Percentiles rank a stretch among this genome's conserved stretches.
Evolutionary conservation across 2,329 filamentous ascomycete species (phyloP).

Genomic region (Xylariaceae sp.): DNA sequence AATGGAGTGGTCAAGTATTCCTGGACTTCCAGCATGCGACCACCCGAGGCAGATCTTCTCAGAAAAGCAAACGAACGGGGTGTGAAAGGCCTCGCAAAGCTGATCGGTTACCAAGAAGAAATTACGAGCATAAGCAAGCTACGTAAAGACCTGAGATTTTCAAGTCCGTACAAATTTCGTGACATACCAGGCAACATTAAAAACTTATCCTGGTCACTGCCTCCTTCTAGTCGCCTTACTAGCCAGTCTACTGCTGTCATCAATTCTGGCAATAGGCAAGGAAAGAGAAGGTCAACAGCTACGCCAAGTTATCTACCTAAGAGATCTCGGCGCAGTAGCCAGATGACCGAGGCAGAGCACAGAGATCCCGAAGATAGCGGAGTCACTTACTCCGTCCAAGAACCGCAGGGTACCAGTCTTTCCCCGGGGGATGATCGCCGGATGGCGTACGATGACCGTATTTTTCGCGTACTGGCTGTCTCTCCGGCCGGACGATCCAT

Average conservation of each 20-base stretch:
- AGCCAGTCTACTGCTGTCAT: neutral
- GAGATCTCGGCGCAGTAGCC: neutral
- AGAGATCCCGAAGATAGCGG: neutral
- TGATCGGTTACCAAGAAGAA: neutral
- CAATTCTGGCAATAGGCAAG: neutral
- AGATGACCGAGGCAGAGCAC: neutral
- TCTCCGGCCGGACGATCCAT: neutral
- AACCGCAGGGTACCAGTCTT: neutral
- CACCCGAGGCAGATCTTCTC: neutral
- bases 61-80: neutral
- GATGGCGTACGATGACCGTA: neutral
- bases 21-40: neutral
- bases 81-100: neutral
- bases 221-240: too few relatives aligned
- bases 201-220: neutral
- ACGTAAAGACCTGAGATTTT: neutral
- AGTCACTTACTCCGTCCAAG: neutral
- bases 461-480: neutral
- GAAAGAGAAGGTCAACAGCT: neutral
- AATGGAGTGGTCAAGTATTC: neutral
- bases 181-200: neutral
- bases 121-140: slow-evolving; percentile 1
- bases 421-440: neutral
- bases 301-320: neutral
- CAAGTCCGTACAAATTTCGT: neutral